phyloP scores from a whole-genome alignment of 1,284 basidiomycete species.

The Fomitopsis schrenkii region DNA sequence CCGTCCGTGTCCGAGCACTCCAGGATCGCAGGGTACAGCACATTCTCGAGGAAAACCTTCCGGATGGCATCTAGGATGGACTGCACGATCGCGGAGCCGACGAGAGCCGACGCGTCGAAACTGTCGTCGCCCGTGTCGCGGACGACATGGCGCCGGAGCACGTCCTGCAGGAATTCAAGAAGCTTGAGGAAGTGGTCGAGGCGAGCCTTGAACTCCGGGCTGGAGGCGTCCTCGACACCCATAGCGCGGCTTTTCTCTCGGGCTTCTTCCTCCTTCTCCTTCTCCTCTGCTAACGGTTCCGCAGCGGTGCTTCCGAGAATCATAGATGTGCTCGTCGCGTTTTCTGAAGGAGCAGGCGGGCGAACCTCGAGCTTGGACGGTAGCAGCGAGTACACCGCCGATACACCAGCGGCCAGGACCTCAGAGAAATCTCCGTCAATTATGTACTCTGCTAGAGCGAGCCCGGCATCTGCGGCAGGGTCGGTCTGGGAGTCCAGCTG shows the following conservation, averaged over 20 bases:
- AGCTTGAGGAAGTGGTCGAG: slow-evolving; percentile 88
- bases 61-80: slow-evolving; percentile 81
- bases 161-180: slow-evolving; percentile 90
- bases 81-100: slow-evolving; percentile 77
- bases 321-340: slow-evolving; percentile 47
- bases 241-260: slow-evolving; percentile 52
- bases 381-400: slow-evolving; percentile 89
- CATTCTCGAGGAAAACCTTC: slow-evolving; percentile 88
- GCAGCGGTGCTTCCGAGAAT: slow-evolving; percentile 55
- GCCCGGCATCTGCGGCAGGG: slow-evolving; percentile 75
- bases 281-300: slow-evolving; percentile 45
- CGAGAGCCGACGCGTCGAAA: slow-evolving; percentile 54
- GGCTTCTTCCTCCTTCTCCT: slow-evolving; percentile 46
- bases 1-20: slow-evolving; percentile 93
- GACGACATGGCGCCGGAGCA: slow-evolving; percentile 60
- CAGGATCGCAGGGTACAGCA: slow-evolving; percentile 89
- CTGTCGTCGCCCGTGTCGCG: slow-evolving; percentile 34
- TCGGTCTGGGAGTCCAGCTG: slow-evolving; percentile 36
- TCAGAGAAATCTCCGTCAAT: slow-evolving; percentile 96
- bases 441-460: slow-evolving; percentile 90
- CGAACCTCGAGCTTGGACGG: slow-evolving; percentile 82
- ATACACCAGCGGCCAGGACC: slow-evolving; percentile 90
- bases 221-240: slow-evolving; percentile 74
- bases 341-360: slow-evolving; percentile 39
- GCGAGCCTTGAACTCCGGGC: slow-evolving; percentile 72